Conservation (phyloP, 2,329 filamentous ascomycete genomes). For the Talaromyces verruculosus region DNA sequence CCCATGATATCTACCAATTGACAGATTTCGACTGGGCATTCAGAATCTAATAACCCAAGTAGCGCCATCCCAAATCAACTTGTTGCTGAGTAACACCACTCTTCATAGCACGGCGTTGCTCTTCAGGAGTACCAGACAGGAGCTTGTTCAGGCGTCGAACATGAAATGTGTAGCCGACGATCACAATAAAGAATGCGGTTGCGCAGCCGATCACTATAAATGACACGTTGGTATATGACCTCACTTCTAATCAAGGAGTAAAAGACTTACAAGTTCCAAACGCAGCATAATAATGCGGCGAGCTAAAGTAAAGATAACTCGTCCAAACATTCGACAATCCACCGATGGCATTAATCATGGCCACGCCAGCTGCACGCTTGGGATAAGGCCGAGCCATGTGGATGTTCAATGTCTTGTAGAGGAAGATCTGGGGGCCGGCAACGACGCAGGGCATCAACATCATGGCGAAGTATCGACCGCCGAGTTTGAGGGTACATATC, state of each 20-base stretch:
- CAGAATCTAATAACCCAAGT: neutral
- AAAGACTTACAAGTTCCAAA: slow-evolving; percentile 3
- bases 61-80: slow-evolving; percentile 12
- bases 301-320: slow-evolving; percentile 16
- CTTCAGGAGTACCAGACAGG: neutral
- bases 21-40: neutral
- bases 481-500: slow-evolving; percentile 34
- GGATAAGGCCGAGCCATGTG: slow-evolving; percentile 39
- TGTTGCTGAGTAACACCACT: slow-evolving; percentile 13
- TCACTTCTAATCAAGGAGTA: neutral
- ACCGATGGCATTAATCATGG: slow-evolving; percentile 40
- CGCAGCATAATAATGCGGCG: slow-evolving; percentile 16
- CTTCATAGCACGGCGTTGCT: slow-evolving; percentile 10
- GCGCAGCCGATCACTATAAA: slow-evolving; percentile 13
- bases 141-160: neutral
- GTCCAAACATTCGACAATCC: slow-evolving; percentile 18
- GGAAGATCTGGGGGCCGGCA: slow-evolving; percentile 34
- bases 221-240: neutral
- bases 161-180: neutral
- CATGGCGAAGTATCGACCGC: slow-evolving; percentile 23
- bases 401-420: slow-evolving; percentile 39
- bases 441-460: slow-evolving; percentile 26
- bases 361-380: slow-evolving; percentile 41
- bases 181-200: slow-evolving; percentile 10
- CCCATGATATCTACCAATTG: neutral